Evolutionary conservation across 139 green algal species (phyloP), one percentile per base, ranked within the genome.

Genomic region (Chlorella sp.): DNA sequence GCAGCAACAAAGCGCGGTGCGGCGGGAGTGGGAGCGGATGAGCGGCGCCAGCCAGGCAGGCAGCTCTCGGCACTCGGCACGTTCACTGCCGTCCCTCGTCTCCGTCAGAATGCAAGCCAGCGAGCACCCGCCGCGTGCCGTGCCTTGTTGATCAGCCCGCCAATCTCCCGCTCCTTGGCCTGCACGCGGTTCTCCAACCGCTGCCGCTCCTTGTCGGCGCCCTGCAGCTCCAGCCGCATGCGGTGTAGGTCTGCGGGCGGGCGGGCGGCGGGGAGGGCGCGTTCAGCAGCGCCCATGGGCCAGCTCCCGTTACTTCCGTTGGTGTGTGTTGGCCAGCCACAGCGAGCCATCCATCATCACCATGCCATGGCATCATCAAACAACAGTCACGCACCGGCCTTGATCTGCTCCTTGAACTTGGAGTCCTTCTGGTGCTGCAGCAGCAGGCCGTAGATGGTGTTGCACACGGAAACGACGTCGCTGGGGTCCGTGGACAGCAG

Each of bases 111-210:
- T n/a, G n/a, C n/a, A n/a, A n/a, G n/a, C n/a, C n/a, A n/a, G n/a
- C n/a, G n/a, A n/a, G n/a, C n/a, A n/a, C n/a, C n/a, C n/a, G n/a
- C n/a, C n/a, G n/a, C n/a, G n/a, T n/a, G n/a, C n/a, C n/a, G 15
- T 40, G 79, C 76, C 63, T 85, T 81, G 68, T 81, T 86, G 19
- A 58, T 40, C 17, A 89, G 53, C 0, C 46, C 74, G 15, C 72
- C 79, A 25, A 91, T 77, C 50, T 89, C 86, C 19, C 82, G 63
- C 35, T 91, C 85, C 61, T 83, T 87, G 15, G 77, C 71, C 17
- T 70, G 51, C 58, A 91, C 50, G 12, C 67, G 74, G 2, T 27
- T 45, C 62, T 68, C 45, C 58, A 89, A 56, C 25, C 71, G 48
- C 25, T 70, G 40, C 2, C 69, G 60, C 46, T 86, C 75, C 41